These are phyloP conservation scores for Quercus rubra DNA, from an alignment of 306 rosid species.

Conservation along the genomic window DNA sequence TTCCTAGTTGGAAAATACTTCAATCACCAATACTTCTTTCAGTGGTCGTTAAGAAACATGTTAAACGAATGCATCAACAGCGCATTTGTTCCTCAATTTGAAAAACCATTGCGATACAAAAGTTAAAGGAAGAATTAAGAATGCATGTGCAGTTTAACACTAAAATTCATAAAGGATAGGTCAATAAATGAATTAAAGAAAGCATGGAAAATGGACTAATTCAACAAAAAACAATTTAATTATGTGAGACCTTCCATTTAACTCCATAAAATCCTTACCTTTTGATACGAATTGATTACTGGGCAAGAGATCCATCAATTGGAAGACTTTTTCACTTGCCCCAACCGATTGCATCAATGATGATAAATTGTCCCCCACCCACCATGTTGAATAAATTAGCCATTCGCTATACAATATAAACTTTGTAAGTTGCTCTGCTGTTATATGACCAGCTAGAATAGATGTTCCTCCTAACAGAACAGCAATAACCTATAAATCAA, in stretches of 20 bases:
- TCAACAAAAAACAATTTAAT: slow-evolving; percentile 16
- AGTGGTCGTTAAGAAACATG: neutral
- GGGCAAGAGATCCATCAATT: slow-evolving; percentile 85
- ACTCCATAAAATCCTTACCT: slow-evolving; percentile 53
- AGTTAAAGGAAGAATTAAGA: neutral
- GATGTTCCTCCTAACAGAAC: slow-evolving; percentile 88
- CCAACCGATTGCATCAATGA: slow-evolving; percentile 96
- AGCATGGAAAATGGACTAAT: slow-evolving; percentile 13
- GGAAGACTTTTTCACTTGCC: slow-evolving; percentile 96
- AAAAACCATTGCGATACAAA: neutral
- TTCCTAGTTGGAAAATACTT: no score
- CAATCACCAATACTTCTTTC: neutral
- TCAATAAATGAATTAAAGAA: slow-evolving; percentile 6
- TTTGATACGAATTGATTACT: slow-evolving; percentile 67
- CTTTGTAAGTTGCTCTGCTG: slow-evolving; percentile 94
- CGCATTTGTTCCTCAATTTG: neutral
- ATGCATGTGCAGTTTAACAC: slow-evolving; percentile 1
- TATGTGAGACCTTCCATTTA: slow-evolving; percentile 15
- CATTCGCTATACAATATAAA: slow-evolving; percentile 91
- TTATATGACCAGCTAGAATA: slow-evolving; percentile 80
- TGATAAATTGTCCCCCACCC: slow-evolving; percentile 95
- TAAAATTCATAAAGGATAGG: slow-evolving; percentile 10
- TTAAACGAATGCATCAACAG: neutral
- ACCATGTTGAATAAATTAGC: slow-evolving; percentile 97
- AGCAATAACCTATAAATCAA: slow-evolving; percentile 61